Base-by-base conservation (phyloP, 805 yeast species). In the Nakazawaea ambrosiae region DNA sequence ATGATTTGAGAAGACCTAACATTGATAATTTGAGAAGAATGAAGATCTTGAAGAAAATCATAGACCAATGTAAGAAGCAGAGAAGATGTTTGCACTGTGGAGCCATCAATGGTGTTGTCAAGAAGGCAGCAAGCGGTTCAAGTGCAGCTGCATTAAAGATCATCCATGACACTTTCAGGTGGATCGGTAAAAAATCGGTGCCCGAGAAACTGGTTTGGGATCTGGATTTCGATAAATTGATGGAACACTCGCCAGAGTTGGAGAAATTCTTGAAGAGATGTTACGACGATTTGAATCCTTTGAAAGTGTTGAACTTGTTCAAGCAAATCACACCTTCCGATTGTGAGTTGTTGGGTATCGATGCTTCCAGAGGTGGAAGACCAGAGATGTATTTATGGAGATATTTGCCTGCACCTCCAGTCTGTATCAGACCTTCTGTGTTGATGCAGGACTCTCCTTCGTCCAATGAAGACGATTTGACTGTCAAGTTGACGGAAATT, bases 381-480 rank as follows among this genome's bases (percentile, higher is more conserved):
- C 98, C 97, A 4, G 97, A 90, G 61, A 86, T 83, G 71, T 92
- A 89, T 57, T 76, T 92, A 27, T 92, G 98, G 99, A 75, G 95
- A 54, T 92, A 89, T 55, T 70, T 92, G 38, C 98, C 98, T 0
- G 97, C 97, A 0, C 98, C 99, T 1, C 99, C 99, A 0, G 97
- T 94, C 15, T 92, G 98, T 69, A 92, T 92, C 39, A 76, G 99
- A 48, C 99, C 99, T 3, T 89, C 97, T 4, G 97, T 92, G 22
- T 69, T 79, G 66, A 87, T 86, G 89, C 88, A 85, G 55, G 94
- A 84, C 47, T 73, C 81, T 5, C 77, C 83, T 19, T 92, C 95
- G 23, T 81, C 94, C 15, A 92, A 92, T 60, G 99, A 92, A 64
- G 99, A 92, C 61, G 99, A 94, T 61, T 66, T 92, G 46, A 92